Evolutionary conservation across 257 asterid genomes (phyloP).

Genomic region (Leptodermis oblonga): DNA sequence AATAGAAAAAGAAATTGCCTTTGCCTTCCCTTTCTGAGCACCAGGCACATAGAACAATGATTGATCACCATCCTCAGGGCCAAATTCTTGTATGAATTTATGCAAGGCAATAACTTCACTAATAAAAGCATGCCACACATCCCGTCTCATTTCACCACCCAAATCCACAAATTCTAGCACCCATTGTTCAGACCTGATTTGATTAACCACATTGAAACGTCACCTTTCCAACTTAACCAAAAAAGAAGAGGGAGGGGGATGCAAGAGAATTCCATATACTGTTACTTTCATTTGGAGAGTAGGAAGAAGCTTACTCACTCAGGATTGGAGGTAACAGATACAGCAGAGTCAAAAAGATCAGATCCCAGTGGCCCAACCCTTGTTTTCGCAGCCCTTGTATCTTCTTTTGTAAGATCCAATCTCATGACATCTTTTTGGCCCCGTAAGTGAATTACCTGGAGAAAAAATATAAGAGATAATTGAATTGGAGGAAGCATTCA

Average conservation of each 20-base stretch:
- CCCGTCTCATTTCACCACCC: slow-evolving; percentile 91
- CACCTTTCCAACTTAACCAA: background rate
- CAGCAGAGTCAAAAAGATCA: slow-evolving; percentile 87
- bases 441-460: slow-evolving; percentile 58
- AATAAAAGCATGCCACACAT: slow-evolving; percentile 85
- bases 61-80: slow-evolving; percentile 65
- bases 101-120: slow-evolving; percentile 63
- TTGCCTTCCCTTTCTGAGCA: slow-evolving; percentile 66
- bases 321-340: slow-evolving; percentile 65
- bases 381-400: slow-evolving; percentile 57
- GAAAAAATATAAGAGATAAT: slow-evolving; percentile 18
- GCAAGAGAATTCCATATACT: background rate
- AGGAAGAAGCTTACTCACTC: slow-evolving; percentile 96
- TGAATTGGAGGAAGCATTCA: background rate
- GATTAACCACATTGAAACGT: background rate
- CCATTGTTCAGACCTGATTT: slow-evolving; percentile 55
- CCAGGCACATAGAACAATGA: slow-evolving; percentile 61
- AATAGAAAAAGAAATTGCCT: slow-evolving; percentile 52
- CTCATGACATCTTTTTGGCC: slow-evolving; percentile 51
- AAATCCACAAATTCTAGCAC: slow-evolving; percentile 84
- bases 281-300: slow-evolving; percentile 20
- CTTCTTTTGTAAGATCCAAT: slow-evolving; percentile 69
- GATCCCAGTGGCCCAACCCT: slow-evolving; percentile 93
- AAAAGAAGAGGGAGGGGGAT: background rate
- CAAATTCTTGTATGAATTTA: slow-evolving; percentile 67